phyloP scores from a whole-genome alignment of 1,284 basidiomycete genomes.

The Marasmius fiardii region DNA sequence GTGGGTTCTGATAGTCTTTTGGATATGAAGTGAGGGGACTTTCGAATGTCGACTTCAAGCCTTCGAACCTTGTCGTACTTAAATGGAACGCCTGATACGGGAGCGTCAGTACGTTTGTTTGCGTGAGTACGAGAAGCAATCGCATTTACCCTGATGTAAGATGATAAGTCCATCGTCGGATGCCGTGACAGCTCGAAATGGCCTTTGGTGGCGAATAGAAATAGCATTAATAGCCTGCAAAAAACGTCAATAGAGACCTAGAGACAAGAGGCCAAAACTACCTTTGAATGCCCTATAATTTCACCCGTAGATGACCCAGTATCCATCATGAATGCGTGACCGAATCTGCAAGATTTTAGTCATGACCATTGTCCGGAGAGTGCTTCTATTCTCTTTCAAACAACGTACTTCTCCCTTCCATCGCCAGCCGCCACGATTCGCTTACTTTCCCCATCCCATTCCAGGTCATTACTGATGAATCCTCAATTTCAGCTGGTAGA shows the following conservation, averaged over 20 bases:
- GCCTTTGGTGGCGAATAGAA: conserved; percentile 85
- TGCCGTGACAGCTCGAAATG: conserved; percentile 88
- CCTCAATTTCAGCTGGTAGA: conserved; percentile 3
- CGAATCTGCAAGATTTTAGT: conserved; percentile 75
- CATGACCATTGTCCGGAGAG: not conserved
- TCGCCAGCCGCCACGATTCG: conserved; percentile 96
- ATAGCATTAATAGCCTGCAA: conserved; percentile 82
- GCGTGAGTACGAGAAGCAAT: not conserved
- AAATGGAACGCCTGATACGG: conserved; percentile 71
- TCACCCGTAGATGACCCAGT: conserved; percentile 91
- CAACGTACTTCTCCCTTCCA: conserved; percentile 79
- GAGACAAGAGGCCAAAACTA: conserved; percentile 21
- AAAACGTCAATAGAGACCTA: not conserved
- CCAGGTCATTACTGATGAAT: conserved; percentile 78
- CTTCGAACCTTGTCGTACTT: conserved; percentile 77
- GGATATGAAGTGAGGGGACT: not conserved
- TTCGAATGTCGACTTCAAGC: not conserved
- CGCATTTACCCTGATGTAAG: conserved; percentile 67
- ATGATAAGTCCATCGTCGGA: conserved; percentile 83
- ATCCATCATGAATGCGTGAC: conserved; percentile 86
- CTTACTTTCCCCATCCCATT: conserved; percentile 97
- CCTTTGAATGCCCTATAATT: conserved; percentile 91
- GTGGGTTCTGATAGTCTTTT: conserved; percentile 82
- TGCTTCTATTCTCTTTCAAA: too few relatives aligned
- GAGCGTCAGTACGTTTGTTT: not conserved